phyloP scores from a whole-genome alignment of 352 stramenopile genomes.

The Peronospora destructor region DNA sequence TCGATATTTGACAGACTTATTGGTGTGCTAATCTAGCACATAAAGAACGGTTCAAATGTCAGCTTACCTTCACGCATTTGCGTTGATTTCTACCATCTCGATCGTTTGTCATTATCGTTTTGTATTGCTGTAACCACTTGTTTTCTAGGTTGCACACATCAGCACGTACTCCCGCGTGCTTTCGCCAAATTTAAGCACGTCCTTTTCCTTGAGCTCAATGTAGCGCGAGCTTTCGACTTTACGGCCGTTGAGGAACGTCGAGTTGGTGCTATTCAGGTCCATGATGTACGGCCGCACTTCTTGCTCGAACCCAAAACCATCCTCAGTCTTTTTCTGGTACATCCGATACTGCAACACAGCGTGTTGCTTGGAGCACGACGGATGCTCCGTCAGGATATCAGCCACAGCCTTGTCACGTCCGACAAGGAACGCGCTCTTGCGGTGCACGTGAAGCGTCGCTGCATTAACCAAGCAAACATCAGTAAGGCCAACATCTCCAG shows the following conservation, averaged over 20 bases:
- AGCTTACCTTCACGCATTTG: conserved; percentile 18
- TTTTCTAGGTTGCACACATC: conserved; percentile 53
- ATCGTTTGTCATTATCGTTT: neutral
- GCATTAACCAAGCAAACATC: conserved; percentile 20
- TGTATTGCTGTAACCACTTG: neutral
- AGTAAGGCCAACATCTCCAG: neutral
- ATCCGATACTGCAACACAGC: conserved; percentile 94
- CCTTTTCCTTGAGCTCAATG: conserved; percentile 92
- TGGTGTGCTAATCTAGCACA: conserved; percentile 15
- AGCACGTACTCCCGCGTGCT: conserved; percentile 98
- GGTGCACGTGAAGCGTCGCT: conserved; percentile 93
- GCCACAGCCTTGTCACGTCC: conserved; percentile 91
- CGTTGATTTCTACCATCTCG: conserved; percentile 1
- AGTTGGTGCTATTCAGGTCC: conserved; percentile 97
- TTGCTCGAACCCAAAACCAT: conserved; percentile 50
- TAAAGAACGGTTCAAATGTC: conserved; percentile 26
- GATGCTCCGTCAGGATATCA: conserved; percentile 93
- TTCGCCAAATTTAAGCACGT: conserved; percentile 94
- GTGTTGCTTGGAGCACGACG: conserved; percentile 95
- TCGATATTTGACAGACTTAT: conserved; percentile 6
- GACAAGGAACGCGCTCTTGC: conserved; percentile 93
- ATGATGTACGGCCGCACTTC: conserved; percentile 94
- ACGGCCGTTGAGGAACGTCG: conserved; percentile 95
- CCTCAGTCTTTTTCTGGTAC: conserved; percentile 57
- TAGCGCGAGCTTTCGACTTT: conserved; percentile 92